phyloP scores from a whole-genome alignment of 148 eudicot genomes.

The Nepenthes mirabilis region DNA sequence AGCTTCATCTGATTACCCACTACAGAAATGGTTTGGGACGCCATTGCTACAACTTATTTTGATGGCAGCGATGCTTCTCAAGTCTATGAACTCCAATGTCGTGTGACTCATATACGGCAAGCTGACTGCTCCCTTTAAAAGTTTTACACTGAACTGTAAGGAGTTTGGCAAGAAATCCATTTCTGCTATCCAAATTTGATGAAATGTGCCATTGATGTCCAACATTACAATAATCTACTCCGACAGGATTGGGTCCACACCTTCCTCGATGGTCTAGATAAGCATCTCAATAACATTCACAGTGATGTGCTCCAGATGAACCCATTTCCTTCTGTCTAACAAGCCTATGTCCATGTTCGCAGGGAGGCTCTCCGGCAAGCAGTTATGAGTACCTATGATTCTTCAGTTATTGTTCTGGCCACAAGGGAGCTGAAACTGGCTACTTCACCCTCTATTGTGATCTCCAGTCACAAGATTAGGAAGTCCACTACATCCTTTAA shows the following conservation, averaged over 20 bases:
- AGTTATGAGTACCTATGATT: too few relatives aligned
- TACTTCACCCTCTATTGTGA: background rate
- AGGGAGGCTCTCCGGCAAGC: background rate
- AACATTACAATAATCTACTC: background rate
- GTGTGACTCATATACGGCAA: background rate
- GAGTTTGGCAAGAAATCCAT: background rate
- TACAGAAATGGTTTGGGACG: conserved; percentile 5
- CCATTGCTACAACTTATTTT: conserved; percentile 7
- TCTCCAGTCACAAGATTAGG: background rate
- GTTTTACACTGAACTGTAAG: conserved; percentile 1
- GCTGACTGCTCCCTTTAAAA: background rate
- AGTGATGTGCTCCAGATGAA: conserved; percentile 1
- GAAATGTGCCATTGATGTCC: background rate
- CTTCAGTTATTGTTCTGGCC: too few relatives aligned
- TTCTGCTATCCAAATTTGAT: too few relatives aligned
- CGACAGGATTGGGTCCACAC: conserved; percentile 6
- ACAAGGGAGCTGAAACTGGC: background rate
- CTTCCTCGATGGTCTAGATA: conserved; percentile 3
- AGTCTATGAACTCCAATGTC: conserved; percentile 3
- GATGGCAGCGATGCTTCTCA: conserved; percentile 6
- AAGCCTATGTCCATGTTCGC: conserved; percentile 5
- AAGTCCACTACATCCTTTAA: background rate
- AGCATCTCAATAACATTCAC: conserved; percentile 4
- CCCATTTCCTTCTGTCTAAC: conserved; percentile 5
- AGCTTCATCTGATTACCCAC: conserved; percentile 2